Base-by-base conservation (phyloP, 768 basidiomycete genomes). In the Lyophyllum atratum region DNA sequence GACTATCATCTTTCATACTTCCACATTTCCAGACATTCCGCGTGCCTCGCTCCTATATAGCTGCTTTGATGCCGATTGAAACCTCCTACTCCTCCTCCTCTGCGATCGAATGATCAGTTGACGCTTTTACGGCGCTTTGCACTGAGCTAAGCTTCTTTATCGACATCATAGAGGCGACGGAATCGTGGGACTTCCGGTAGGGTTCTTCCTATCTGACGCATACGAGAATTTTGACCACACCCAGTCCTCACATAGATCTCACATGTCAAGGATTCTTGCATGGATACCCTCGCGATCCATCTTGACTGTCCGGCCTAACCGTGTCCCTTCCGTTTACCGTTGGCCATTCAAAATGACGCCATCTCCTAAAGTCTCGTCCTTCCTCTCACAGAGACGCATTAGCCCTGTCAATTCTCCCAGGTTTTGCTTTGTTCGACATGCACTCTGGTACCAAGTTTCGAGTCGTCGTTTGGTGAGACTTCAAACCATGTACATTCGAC, bases 381-480 rank as follows among this genome's bases (percentile, higher is more conserved):
- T 49, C 56, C 48, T 56, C 51, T 60, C 33, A 43, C n/a, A 58
- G 56, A 56, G 45, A 43, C 52, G 34, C 42, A 33, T 56, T 55
- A 57, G 40, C 61, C 46, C 47, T 59, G 56, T 49, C 56, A 50
- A 44, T 29, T 55, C 56, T 58, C 10, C 51, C 55, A 26, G 42
- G 50, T 49, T 52, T 26, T 17, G 47, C n/a, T 40, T 42, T 48
- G 43, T 45, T 42, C 51, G 49, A 58, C 29, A 73, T 76, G 73
- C 47, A 59, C 58, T 62, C 70, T 57, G 61, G 58, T 34, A 65
- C 68, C 50, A 81, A 72, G 58, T 69, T 85, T 59, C 77, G 72
- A 61, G 80, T 85, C 52, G 83, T 77, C 19, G 81, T 85, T 40
- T 84, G 83, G 85, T 85, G 60, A 57, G 75, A 70, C 19, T 34